These are phyloP conservation scores for Heliocybe sulcata DNA, from an alignment of 1,284 basidiomycete genomes.

Conservation along the genomic window DNA sequence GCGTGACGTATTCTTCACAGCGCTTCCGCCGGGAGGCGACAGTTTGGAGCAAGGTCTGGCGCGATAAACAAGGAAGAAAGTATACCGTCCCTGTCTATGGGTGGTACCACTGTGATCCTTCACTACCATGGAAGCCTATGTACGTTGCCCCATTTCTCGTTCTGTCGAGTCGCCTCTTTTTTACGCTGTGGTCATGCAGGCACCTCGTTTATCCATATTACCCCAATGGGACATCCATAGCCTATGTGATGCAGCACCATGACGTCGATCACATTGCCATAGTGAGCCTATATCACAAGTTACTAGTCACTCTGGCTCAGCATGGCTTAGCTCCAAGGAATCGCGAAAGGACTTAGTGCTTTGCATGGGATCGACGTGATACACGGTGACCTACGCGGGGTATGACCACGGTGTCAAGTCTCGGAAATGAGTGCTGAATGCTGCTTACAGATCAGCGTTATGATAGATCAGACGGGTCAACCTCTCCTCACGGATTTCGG, in stretches of 20 bases:
- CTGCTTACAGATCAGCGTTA: neutral
- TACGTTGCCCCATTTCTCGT: neutral
- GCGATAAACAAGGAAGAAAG: neutral
- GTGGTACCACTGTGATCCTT: neutral
- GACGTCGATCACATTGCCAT: neutral
- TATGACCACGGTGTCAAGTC: neutral
- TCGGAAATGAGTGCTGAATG: neutral
- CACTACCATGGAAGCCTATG: neutral
- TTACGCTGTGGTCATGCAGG: too few species aligned
- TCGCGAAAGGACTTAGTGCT: neutral
- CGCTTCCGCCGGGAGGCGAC: neutral
- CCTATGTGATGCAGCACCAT: too few species aligned
- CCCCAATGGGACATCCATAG: too few species aligned
- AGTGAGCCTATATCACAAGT: neutral
- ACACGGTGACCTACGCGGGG: neutral
- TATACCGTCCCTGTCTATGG: neutral
- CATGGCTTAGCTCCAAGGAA: neutral
- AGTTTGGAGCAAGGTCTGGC: neutral
- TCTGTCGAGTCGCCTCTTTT: neutral
- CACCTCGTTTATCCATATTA: neutral
- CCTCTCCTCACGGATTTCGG: neutral
- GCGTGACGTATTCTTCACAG: neutral
- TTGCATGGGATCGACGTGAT: neutral
- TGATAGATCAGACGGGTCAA: neutral
- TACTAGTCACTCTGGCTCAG: neutral